Conservation (phyloP, 768 basidiomycete species). For the Porphyrellus cyaneotinctus region DNA sequence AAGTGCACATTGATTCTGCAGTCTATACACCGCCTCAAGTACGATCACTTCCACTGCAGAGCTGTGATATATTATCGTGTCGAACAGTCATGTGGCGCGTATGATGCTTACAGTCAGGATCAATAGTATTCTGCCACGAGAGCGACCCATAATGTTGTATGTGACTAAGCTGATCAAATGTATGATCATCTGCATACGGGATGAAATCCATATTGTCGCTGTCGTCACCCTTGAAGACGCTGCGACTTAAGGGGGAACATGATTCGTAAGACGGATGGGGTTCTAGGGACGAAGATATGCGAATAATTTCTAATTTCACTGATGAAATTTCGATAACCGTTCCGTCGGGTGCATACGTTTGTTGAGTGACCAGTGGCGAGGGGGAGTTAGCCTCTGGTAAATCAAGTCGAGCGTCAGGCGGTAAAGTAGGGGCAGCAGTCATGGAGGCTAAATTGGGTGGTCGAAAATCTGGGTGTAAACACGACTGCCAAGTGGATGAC, state of each 20-base stretch:
- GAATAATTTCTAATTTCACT: conserved; percentile 16
- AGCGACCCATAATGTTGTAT: conserved; percentile 39
- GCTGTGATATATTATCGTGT: conserved; percentile 20
- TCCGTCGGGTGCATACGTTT: conserved; percentile 16
- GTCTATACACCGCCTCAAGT: conserved; percentile 42
- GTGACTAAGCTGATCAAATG: conserved; percentile 43
- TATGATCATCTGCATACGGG: conserved; percentile 58
- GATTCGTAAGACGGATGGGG: conserved; percentile 48
- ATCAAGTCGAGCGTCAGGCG: background rate
- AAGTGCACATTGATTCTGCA: conserved; percentile 39
- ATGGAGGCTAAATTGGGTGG: background rate
- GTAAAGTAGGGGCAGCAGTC: background rate
- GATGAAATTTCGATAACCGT: conserved; percentile 5
- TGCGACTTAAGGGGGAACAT: conserved; percentile 48
- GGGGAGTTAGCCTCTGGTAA: background rate
- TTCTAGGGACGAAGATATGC: conserved; percentile 11
- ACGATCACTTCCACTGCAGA: conserved; percentile 47
- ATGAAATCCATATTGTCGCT: conserved; percentile 53
- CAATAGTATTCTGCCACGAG: conserved; percentile 46
- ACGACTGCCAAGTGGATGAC: conserved; percentile 15
- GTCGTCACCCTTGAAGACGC: conserved; percentile 55
- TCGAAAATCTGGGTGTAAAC: conserved; percentile 11
- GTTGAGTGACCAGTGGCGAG: conserved; percentile 5
- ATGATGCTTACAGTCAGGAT: conserved; percentile 40
- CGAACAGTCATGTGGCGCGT: background rate